Evolutionary conservation across 495 filamentous ascomycete species (phyloP).

Genomic region (Cairneyella variabilis): DNA sequence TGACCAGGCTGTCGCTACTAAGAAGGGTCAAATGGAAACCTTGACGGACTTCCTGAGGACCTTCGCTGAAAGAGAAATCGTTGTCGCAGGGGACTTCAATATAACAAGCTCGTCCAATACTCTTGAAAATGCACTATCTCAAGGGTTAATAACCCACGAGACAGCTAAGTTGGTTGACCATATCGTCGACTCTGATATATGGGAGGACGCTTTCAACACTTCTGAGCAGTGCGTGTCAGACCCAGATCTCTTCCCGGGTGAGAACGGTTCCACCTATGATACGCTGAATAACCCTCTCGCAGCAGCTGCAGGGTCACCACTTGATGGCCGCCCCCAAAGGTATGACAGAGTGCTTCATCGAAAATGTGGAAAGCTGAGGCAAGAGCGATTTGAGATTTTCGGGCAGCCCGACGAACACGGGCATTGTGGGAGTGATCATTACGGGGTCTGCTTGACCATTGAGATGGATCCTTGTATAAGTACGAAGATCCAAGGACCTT

Average conservation of each 20-base stretch:
- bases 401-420: slow-evolving; percentile 32
- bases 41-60: slow-evolving; percentile 40
- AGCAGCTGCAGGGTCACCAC: slow-evolving; percentile 35
- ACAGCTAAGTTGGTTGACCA: slow-evolving; percentile 28
- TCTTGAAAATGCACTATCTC: slow-evolving; percentile 43
- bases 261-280: slow-evolving; percentile 56
- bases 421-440: slow-evolving; percentile 51
- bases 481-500: slow-evolving; percentile 1
- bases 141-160: slow-evolving; percentile 37
- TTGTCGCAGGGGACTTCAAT: slow-evolving; percentile 58
- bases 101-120: slow-evolving; percentile 46
- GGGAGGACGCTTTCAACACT: slow-evolving; percentile 17
- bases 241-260: slow-evolving; percentile 40
- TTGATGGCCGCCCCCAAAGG: slow-evolving; percentile 48
- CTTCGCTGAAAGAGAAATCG: slow-evolving; percentile 27
- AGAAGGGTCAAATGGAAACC: slow-evolving; percentile 42
- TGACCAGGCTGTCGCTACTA: slow-evolving; percentile 46
- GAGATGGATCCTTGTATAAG: background rate
- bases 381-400: slow-evolving; percentile 43
- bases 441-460: slow-evolving; percentile 46
- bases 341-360: slow-evolving; percentile 53
- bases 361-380: slow-evolving; percentile 31
- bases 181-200: slow-evolving; percentile 25
- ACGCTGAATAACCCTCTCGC: slow-evolving; percentile 47
- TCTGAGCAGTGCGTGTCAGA: slow-evolving; percentile 20